Conservation (phyloP, 805 yeast genomes). For the Kazachstania viticola region DNA sequence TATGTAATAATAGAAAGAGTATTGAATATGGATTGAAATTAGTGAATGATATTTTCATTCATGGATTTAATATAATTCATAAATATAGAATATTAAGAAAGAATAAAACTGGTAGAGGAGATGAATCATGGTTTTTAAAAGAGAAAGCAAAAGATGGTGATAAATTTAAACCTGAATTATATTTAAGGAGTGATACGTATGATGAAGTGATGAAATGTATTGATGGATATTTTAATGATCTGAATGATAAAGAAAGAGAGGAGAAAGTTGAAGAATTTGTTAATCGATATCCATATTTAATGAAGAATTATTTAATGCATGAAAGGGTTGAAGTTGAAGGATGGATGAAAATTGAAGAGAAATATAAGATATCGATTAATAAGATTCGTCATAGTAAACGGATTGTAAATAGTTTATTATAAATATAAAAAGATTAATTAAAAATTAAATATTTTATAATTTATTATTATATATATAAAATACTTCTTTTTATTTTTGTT, state of each 20-base stretch:
- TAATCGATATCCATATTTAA: slow-evolving; percentile 22
- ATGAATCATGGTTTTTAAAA: slow-evolving; percentile 12
- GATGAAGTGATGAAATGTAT: slow-evolving; percentile 7
- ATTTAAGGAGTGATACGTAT: slow-evolving; percentile 17
- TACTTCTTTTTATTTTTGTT: no score
- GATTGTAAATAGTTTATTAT: no score
- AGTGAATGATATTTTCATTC: slow-evolving; percentile 26
- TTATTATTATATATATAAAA: no score
- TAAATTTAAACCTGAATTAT: slow-evolving; percentile 18
- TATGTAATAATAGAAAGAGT: slow-evolving; percentile 20
- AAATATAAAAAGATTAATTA: background rate
- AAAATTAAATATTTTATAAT: no score
- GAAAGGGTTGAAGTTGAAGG: slow-evolving; percentile 11
- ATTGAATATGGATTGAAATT: slow-evolving; percentile 22
- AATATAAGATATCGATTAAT: slow-evolving; percentile 9
- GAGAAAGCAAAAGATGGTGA: slow-evolving; percentile 11
- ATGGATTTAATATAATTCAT: slow-evolving; percentile 27
- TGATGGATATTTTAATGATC: slow-evolving; percentile 18
- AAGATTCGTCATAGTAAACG: no score
- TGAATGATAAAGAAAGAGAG: slow-evolving; percentile 7
- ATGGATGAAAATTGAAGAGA: slow-evolving; percentile 17
- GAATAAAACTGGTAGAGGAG: slow-evolving; percentile 5
- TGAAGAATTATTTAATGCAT: slow-evolving; percentile 22
- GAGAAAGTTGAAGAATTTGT: slow-evolving; percentile 13
- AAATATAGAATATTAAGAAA: slow-evolving; percentile 15